These are phyloP conservation scores for Serpula lacrymans DNA, from an alignment of 768 basidiomycete genomes.

Conservation along the genomic window DNA sequence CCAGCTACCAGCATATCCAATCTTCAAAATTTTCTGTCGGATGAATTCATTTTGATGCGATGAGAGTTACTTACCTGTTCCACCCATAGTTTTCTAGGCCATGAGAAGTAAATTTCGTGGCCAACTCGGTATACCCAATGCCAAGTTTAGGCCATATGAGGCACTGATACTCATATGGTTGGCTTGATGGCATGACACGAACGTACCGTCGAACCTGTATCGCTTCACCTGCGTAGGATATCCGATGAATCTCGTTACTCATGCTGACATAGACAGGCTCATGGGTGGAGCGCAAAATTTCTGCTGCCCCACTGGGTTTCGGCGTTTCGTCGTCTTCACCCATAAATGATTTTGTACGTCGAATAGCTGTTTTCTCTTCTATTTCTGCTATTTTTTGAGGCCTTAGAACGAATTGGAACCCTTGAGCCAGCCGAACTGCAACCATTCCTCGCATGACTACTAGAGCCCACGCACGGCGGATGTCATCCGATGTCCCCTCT, in stretches of 20 bases:
- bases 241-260: conserved; percentile 92
- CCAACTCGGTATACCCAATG: conserved; percentile 78
- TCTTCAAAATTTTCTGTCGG: conserved; percentile 33
- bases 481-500: conserved; percentile 48
- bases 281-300: conserved; percentile 53
- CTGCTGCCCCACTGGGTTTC: conserved; percentile 61
- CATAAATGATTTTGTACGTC: conserved; percentile 56
- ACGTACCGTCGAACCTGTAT: conserved; percentile 88
- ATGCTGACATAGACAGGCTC: conserved; percentile 90
- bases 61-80: conserved; percentile 60
- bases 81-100: conserved; percentile 82
- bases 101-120: conserved; percentile 71
- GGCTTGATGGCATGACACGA: conserved; percentile 61
- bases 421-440: conserved; percentile 86
- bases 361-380: conserved; percentile 34
- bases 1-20: conserved; percentile 84
- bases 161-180: conserved; percentile 76
- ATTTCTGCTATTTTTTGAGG: conserved; percentile 26
- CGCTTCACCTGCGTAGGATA: conserved; percentile 87
- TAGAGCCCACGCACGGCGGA: conserved; percentile 69
- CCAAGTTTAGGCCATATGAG: conserved; percentile 93
- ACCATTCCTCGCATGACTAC: conserved; percentile 92
- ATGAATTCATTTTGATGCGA: conserved; percentile 1
- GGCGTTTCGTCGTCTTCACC: conserved; percentile 51
- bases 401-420: conserved; percentile 87